Evolutionary conservation across 2,329 filamentous ascomycete genomes (phyloP).

Genomic region (Botrytis tulipae): DNA sequence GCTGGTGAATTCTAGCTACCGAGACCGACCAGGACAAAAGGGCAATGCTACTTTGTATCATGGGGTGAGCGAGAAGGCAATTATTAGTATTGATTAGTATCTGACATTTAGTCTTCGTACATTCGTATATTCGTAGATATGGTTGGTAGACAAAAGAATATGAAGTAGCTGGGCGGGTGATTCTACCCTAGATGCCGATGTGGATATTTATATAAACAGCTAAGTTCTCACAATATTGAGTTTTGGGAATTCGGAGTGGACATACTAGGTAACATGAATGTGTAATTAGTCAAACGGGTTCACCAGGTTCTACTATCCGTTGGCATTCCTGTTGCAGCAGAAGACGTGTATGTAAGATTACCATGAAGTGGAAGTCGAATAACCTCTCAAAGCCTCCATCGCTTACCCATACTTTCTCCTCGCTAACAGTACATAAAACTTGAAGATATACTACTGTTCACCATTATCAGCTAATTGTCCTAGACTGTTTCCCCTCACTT

Average conservation of each 20-base stretch:
- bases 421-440: background rate
- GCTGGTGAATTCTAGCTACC: background rate
- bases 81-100: too few relatives aligned
- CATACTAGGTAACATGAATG: background rate
- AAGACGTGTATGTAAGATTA: background rate
- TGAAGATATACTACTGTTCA: constrained; percentile 5
- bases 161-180: background rate
- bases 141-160: background rate
- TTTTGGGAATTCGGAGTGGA: background rate
- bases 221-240: background rate
- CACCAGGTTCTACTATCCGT: background rate
- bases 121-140: background rate
- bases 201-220: background rate
- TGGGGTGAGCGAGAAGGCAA: background rate
- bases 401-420: background rate
- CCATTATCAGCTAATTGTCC: background rate
- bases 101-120: background rate
- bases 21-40: background rate
- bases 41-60: background rate
- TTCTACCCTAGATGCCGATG: background rate
- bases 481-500: background rate
- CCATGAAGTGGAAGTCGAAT: background rate
- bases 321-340: background rate
- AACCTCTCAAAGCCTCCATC: background rate
- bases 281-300: background rate